Evolutionary conservation across 73 alveolate genomes (phyloP).

Genomic region (Paraurostyla sp.): DNA sequence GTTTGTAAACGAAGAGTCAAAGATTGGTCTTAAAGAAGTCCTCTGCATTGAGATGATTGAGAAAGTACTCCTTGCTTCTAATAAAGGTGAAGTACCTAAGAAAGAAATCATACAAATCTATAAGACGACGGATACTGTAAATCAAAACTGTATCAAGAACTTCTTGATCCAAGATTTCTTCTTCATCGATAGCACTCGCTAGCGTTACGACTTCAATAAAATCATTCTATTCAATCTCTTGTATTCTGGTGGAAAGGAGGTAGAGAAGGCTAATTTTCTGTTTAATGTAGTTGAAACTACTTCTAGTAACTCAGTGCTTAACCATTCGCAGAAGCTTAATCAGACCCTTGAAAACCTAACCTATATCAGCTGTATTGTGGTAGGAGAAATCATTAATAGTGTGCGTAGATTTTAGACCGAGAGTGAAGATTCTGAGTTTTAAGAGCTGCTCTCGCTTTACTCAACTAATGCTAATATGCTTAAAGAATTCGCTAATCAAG

Average conservation of each 20-base stretch:
- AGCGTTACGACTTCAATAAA: constrained; percentile 45
- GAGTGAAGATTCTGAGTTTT: constrained; percentile 30
- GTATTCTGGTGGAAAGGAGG: constrained; percentile 55
- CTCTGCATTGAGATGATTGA: constrained; percentile 38
- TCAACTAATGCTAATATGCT: constrained; percentile 57
- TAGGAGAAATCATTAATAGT: constrained; percentile 41
- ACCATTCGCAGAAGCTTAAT: constrained; percentile 26
- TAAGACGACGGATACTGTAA: constrained; percentile 11
- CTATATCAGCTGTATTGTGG: not conserved
- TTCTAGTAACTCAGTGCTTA: constrained; percentile 11
- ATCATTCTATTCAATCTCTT: constrained; percentile 35
- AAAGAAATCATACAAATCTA: constrained; percentile 15
- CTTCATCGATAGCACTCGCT: constrained; percentile 34
- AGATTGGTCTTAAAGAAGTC: constrained; percentile 41
- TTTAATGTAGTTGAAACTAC: constrained; percentile 37
- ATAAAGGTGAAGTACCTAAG: constrained; percentile 49
- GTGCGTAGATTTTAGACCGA: constrained; percentile 6
- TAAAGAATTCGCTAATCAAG: constrained; percentile 30
- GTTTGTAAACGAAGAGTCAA: constrained; percentile 46
- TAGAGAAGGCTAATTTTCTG: constrained; percentile 44
- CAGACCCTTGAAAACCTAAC: constrained; percentile 14
- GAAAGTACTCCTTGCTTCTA: constrained; percentile 29
- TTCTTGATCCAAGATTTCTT: constrained; percentile 41
- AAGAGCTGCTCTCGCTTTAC: constrained; percentile 51
- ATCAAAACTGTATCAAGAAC: constrained; percentile 19